Evolutionary conservation across 177 flowering plant species (phyloP).

Genomic region (Telopea speciosissima): DNA sequence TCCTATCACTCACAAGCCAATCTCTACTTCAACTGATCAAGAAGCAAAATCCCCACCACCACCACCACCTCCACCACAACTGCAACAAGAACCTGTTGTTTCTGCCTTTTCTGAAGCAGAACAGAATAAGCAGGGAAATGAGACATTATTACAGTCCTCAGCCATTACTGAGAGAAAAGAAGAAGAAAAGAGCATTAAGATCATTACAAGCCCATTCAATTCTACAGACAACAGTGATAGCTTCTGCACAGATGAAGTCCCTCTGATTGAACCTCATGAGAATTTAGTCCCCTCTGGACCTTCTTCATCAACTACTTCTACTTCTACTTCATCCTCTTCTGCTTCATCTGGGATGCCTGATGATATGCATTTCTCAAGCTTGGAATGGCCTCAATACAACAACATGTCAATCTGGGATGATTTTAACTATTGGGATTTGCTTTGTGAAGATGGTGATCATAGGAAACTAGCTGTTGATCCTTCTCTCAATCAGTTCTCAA

Average conservation of each 20-base stretch:
- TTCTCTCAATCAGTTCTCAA: conserved; percentile 14
- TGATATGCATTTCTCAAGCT: conserved; percentile 20
- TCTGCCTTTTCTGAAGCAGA: conserved; percentile 6
- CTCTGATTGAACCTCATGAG: conserved; percentile 55
- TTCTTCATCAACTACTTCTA: conserved; percentile 19
- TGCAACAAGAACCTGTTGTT: conserved; percentile 4
- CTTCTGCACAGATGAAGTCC: conserved; percentile 64
- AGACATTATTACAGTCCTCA: conserved; percentile 22
- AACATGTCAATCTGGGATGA: conserved; percentile 30
- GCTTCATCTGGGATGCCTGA: conserved; percentile 21
- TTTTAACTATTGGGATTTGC: conserved; percentile 37
- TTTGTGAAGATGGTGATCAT: conserved; percentile 23
- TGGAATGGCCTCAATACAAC: conserved; percentile 17
- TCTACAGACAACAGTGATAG: conserved; percentile 14
- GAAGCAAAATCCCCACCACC: conserved; percentile 12
- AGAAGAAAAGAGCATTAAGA: conserved; percentile 4
- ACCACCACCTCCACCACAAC: conserved; percentile 10
- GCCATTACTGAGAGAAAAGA: conserved; percentile 6
- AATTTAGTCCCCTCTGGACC: conserved; percentile 26
- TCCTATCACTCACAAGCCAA: conserved; percentile 71
- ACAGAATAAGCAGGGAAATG: conserved; percentile 16
- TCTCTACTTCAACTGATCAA: conserved; percentile 20
- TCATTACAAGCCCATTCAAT: conserved; percentile 7
- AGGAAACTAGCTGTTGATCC: conserved; percentile 11
- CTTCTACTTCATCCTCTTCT: conserved; percentile 32